These are phyloP conservation scores for Monosporozyma aquatica DNA, from an alignment of 805 yeast species.

Conservation along the genomic window DNA sequence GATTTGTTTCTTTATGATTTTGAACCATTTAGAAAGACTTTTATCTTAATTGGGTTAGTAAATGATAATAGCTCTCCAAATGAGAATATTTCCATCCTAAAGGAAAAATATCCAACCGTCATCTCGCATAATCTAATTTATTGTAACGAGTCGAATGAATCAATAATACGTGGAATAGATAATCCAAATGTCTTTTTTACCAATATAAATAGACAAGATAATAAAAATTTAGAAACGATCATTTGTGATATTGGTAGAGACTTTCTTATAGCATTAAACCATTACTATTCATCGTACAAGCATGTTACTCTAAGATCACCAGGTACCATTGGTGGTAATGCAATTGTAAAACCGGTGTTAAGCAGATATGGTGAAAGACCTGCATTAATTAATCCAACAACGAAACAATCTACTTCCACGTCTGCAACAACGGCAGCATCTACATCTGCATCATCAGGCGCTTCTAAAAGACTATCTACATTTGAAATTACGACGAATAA, in stretches of 20 bases:
- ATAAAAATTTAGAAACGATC: constrained; percentile 51
- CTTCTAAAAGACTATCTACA: constrained; percentile 15
- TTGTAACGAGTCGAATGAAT: constrained; percentile 3
- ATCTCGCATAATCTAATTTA: constrained; percentile 27
- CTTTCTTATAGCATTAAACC: constrained; percentile 55
- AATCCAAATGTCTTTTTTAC: constrained; percentile 8
- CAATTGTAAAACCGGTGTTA: constrained; percentile 32
- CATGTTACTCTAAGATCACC: constrained; percentile 82
- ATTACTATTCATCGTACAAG: constrained; percentile 61
- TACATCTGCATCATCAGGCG: constrained; percentile 6
- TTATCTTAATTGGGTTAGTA: constrained; percentile 47
- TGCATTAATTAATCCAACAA: constrained; percentile 2
- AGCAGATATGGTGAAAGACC: constrained; percentile 17
- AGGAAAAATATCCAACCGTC: constrained; percentile 23
- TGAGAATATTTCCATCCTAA: constrained; percentile 33
- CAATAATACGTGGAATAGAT: constrained; percentile 4
- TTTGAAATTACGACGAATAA: constrained; percentile 31
- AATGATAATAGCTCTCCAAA: constrained; percentile 22
- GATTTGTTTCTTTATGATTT: constrained; percentile 70
- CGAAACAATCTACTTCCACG: neutral
- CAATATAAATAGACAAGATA: constrained; percentile 13
- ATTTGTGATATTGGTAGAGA: constrained; percentile 64
- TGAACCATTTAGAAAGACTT: constrained; percentile 78
- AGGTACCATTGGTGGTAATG: constrained; percentile 47
- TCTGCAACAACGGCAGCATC: neutral